Evolutionary conservation across 495 filamentous ascomycete genomes (phyloP), one percentile per base, ranked within the genome.

Genomic region (Aspergillus egyptiacus): DNA sequence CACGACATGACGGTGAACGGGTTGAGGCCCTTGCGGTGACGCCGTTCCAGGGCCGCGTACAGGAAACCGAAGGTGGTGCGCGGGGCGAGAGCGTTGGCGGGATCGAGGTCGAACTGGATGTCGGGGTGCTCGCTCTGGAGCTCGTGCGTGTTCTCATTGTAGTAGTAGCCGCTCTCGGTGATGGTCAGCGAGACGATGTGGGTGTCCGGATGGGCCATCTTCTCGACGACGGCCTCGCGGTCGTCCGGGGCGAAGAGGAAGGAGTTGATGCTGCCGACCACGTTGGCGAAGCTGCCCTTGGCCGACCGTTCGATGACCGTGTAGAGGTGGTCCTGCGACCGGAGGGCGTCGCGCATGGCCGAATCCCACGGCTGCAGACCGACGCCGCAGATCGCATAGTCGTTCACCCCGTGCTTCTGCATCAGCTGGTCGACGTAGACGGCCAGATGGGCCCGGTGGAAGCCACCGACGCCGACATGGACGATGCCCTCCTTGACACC

Each of bases 131-230:
- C 65, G 51, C 49, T 57, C 38, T 68, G 62, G 38, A 75, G 63
- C 61, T 75, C 65, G 64, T 75, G 71, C 6, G 70, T 64, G 64
- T 75, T 75, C 53, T 75, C 71, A 52, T 75, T 75, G 60, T 73
- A 73, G 64, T 71, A 73, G 64, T 75, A 75, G 34, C 71, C 71
- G 57, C 69, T 71, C 58, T 75, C 71, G 48, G 71, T 75, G 61
- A 75, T 73, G 54, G 71, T 75, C 48, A 75, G 68, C 20, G 71
- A 75, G 14, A 75, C 71, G 30, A 75, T 75, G 54, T 66, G 69
- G 23, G 71, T 75, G 58, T 75, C 71, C 0, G 69, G 66, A 56
- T 75, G 69, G 6, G 71, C 71, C 70, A 75, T 71, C 63, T 75
- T 75, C 48, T 64, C 66, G 33, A 75, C 63, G 23, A 73, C 69